Evolutionary conservation across 805 yeast genomes (phyloP), one percentile per base, ranked within the genome.

Genomic region (Monosporozyma aerobia): DNA sequence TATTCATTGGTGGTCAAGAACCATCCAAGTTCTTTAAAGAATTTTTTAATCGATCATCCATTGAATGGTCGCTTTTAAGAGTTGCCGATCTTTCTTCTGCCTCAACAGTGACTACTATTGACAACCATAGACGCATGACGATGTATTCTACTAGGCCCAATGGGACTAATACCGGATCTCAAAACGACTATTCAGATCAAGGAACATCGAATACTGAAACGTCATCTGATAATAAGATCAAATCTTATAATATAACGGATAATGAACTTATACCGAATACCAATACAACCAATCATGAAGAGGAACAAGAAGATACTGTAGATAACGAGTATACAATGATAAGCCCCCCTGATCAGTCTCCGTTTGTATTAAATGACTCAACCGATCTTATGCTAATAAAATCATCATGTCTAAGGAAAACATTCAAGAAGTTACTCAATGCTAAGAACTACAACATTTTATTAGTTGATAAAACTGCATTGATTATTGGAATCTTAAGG

Each of bases 1-100:
- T 94, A 1, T 77, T 87, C 58, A 70, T 92, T 44, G 95, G 90
- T 63, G 92, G 90, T 19, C 97, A 89, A 58, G 81, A 82, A 53
- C 96, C 97, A 2, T 81, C 92, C 7, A 74, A 89, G 51, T 75
- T 81, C 44, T 76, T 92, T 50, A 77, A 79, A 54, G 79, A 78
- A 50, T 89, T 84, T 63, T 78, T 90, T 39, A 80, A 75, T 52
- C 73, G 77, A 46, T 74, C 82, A 51, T 68, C 73, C 4, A 79
- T 85, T 33, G 78, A 77, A 50, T 69, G 85, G 53, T 55, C 61
- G 43, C 62, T 63, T 33, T 65, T 73, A 37, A 72, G 70, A 44
- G 68, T 67, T 56, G 47, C 67, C 1, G 70, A 65, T 48, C 62
- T 60, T 27, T 58, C 65, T 2, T 54, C 59, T 29, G 58, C 61